Evolutionary conservation across 768 basidiomycete species (phyloP).

Genomic region (Tylopilus subfusipes): DNA sequence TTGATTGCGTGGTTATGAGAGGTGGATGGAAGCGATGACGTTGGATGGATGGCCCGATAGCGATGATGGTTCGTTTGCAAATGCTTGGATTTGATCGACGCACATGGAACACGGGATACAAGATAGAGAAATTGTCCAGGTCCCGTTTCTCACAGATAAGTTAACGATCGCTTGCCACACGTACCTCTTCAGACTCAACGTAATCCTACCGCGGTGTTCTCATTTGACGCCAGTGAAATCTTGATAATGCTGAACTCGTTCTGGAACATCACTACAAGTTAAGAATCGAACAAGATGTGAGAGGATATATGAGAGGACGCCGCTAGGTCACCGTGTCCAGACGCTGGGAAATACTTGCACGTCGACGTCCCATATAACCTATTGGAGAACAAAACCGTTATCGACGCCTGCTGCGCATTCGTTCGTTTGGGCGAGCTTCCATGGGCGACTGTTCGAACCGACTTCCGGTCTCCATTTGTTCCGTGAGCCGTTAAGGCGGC

Average conservation of each 20-base stretch:
- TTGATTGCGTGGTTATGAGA: not conserved
- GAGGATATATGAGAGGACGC: not conserved
- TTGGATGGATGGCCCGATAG: not conserved
- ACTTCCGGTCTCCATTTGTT: conserved; percentile 8
- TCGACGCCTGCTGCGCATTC: not conserved
- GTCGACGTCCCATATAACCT: not conserved
- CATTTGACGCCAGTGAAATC: not conserved
- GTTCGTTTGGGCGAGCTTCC: not conserved
- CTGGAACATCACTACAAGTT: not conserved
- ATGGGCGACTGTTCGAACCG: not conserved
- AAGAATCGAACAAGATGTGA: not conserved
- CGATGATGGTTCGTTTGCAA: not conserved
- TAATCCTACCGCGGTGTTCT: not conserved
- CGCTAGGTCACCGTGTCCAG: not conserved
- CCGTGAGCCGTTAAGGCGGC: not conserved
- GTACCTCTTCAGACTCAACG: conserved; percentile 1
- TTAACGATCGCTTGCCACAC: not conserved
- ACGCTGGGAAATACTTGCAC: not conserved
- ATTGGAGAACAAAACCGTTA: not conserved
- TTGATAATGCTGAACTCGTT: not conserved
- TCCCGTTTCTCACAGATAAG: not conserved
- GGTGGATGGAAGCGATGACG: not conserved
- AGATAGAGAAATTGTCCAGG: not conserved
- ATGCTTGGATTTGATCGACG: not conserved
- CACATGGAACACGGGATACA: not conserved